phyloP scores from a whole-genome alignment of 2,329 filamentous ascomycete species.

The Arthroderma sp. region DNA sequence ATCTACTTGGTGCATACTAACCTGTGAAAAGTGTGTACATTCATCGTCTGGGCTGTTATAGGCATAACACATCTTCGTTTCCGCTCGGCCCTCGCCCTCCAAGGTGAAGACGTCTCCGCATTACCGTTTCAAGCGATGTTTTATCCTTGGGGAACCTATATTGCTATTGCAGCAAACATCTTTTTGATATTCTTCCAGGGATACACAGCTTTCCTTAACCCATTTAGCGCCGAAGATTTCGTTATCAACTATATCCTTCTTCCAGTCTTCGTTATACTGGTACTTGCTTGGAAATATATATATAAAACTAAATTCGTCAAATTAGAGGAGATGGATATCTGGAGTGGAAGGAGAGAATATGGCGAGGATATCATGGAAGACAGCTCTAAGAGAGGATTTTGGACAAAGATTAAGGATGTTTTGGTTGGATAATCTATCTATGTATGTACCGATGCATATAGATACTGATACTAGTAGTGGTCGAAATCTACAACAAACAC shows the following conservation, averaged over 20 bases:
- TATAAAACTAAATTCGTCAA: constrained; percentile 28
- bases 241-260: constrained; percentile 46
- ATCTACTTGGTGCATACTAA: background rate
- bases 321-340: constrained; percentile 31
- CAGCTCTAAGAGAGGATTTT: background rate
- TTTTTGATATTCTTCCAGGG: constrained; percentile 43
- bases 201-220: constrained; percentile 41
- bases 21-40: constrained; percentile 24
- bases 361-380: constrained; percentile 9
- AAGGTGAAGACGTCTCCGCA: constrained; percentile 27
- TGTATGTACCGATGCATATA: background rate
- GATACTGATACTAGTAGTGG: background rate
- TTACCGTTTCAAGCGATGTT: constrained; percentile 40
- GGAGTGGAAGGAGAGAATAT: constrained; percentile 25
- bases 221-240: constrained; percentile 40
- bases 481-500: background rate
- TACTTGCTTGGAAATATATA: constrained; percentile 37
- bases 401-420: background rate
- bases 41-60: constrained; percentile 33
- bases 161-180: constrained; percentile 37
- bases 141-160: constrained; percentile 42
- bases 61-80: constrained; percentile 34
- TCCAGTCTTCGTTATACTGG: constrained; percentile 39
- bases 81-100: constrained; percentile 26
- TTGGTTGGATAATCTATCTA: background rate